These are phyloP conservation scores for Diutina ranongensis DNA, from an alignment of 1,139 yeast genomes.

Conservation along the genomic window DNA sequence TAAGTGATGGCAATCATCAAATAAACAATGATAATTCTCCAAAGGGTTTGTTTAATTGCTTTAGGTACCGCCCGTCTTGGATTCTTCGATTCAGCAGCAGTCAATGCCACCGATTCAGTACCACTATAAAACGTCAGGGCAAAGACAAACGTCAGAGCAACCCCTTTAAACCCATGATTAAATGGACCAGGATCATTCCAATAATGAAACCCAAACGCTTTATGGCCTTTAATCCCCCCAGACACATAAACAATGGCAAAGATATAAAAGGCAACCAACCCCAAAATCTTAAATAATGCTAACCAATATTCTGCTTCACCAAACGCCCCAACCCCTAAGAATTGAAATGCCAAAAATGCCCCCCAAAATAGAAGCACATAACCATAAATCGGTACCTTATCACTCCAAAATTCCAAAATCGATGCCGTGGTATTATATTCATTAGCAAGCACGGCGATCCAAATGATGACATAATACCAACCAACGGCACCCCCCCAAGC, in stretches of 20 bases:
- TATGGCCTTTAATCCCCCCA: constrained; percentile 50
- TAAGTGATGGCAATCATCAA: constrained; percentile 42
- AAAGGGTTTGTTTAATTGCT: constrained; percentile 47
- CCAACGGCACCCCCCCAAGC: constrained; percentile 54
- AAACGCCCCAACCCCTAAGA: constrained; percentile 44
- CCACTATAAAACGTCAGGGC: constrained; percentile 45
- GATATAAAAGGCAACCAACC: constrained; percentile 45
- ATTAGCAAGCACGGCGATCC: constrained; percentile 50
- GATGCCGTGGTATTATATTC: constrained; percentile 47
- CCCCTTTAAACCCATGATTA: constrained; percentile 16
- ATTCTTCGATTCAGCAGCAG: constrained; percentile 46
- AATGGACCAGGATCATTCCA: constrained; percentile 43
- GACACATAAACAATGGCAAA: constrained; percentile 48
- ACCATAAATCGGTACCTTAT: constrained; percentile 48
- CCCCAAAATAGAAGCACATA: constrained; percentile 46
- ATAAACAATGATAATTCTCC: constrained; percentile 42
- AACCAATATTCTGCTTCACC: constrained; percentile 65
- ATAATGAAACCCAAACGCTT: constrained; percentile 41
- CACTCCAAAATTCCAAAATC: constrained; percentile 48
- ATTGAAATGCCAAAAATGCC: constrained; percentile 40
- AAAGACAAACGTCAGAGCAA: constrained; percentile 6
- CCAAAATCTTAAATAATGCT: constrained; percentile 43
- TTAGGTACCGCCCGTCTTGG: constrained; percentile 45
- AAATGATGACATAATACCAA: constrained; percentile 50
- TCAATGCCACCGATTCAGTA: constrained; percentile 44